These are phyloP conservation scores for Kuraishia borneana DNA, from an alignment of 805 yeast genomes.

Conservation along the genomic window DNA sequence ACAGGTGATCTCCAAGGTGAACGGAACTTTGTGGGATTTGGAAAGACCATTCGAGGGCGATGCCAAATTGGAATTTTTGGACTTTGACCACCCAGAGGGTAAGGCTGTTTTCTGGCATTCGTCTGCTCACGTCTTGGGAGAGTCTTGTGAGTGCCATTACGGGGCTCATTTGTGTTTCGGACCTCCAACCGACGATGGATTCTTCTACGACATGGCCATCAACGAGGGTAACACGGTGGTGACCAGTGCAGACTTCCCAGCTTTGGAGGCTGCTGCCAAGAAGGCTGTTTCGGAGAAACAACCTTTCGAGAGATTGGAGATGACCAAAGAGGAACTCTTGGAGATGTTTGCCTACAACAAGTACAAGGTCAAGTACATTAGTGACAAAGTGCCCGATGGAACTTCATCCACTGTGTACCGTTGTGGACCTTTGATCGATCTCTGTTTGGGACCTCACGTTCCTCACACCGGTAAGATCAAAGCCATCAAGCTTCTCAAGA, in stretches of 20 bases:
- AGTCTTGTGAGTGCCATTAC: constrained; percentile 91
- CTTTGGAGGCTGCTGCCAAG: constrained; percentile 78
- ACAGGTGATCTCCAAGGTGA: constrained; percentile 83
- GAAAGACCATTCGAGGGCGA: constrained; percentile 83
- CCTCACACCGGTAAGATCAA: constrained; percentile 96
- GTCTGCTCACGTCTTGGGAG: constrained; percentile 96
- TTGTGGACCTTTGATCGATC: constrained; percentile 94
- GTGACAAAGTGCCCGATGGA: constrained; percentile 88
- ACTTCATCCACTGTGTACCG: constrained; percentile 94
- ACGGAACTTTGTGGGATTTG: constrained; percentile 90
- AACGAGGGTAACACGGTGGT: constrained; percentile 67
- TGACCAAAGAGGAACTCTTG: constrained; percentile 84
- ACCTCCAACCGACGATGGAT: constrained; percentile 97
- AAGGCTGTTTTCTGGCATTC: constrained; percentile 98
- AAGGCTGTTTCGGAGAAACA: constrained; percentile 91
- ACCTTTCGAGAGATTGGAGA: constrained; percentile 83
- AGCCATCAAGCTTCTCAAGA: constrained; percentile 87
- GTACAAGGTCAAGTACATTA: constrained; percentile 82
- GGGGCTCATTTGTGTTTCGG: constrained; percentile 92
- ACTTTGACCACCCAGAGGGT: constrained; percentile 91
- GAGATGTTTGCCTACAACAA: constrained; percentile 93
- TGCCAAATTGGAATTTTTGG: constrained; percentile 65
- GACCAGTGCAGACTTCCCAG: constrained; percentile 71
- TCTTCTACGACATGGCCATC: constrained; percentile 92
- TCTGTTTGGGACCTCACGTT: constrained; percentile 96